These are phyloP conservation scores for Penicillium turbatum DNA, from an alignment of 495 filamentous ascomycete species.

Conservation along the genomic window DNA sequence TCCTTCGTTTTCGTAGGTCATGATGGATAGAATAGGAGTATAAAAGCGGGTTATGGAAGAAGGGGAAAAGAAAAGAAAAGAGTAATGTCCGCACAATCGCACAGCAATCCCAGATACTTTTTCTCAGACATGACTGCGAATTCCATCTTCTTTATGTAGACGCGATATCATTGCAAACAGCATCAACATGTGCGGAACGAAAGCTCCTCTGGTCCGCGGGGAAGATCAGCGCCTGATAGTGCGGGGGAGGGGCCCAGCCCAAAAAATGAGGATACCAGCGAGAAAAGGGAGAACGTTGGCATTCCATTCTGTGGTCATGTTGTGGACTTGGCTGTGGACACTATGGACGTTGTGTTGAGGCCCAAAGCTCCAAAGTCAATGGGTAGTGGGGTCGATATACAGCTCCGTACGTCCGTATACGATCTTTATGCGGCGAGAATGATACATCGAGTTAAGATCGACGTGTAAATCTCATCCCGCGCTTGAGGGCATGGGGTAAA, in stretches of 20 bases:
- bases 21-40: not conserved
- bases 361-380: not conserved
- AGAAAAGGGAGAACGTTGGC: not conserved
- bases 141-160: not conserved
- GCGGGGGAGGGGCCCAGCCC: not conserved
- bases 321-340: too few relatives aligned
- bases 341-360: too few relatives aligned
- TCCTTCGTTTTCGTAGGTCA: conserved; percentile 2
- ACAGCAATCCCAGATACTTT: not conserved
- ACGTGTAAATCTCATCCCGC: not conserved
- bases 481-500: not conserved
- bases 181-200: not conserved
- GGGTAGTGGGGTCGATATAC: not conserved
- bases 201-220: not conserved
- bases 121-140: not conserved
- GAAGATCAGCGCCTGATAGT: not conserved
- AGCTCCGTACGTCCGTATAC: conserved; percentile 3
- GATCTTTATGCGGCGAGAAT: not conserved
- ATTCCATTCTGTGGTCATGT: not conserved
- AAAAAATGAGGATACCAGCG: not conserved
- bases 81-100: not conserved
- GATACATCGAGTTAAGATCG: conserved; percentile 4
- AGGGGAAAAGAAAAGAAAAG: not conserved
- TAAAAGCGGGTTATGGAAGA: not conserved
- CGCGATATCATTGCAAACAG: not conserved